Conservation (phyloP, 352 stramenopile species). For the Peronosclerospora sorghi region DNA sequence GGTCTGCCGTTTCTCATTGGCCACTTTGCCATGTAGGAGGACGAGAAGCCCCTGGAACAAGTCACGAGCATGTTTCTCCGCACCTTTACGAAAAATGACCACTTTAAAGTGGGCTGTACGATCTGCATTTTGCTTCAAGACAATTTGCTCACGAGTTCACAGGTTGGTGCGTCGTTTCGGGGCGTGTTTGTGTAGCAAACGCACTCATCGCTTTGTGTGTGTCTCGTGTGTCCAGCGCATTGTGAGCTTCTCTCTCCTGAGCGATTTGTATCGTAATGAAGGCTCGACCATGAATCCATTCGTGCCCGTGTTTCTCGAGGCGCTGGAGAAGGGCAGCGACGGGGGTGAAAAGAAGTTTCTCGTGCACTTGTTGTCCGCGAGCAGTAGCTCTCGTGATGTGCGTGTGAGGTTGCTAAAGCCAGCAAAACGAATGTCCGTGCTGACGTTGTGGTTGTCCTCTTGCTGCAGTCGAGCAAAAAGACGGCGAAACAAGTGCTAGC, state of each 20-base stretch:
- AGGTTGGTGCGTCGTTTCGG: slow-evolving; percentile 27
- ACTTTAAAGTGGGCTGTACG: slow-evolving; percentile 86
- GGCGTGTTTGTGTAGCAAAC: not conserved
- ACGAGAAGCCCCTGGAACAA: slow-evolving; percentile 75
- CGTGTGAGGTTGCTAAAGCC: slow-evolving; percentile 1
- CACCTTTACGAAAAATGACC: slow-evolving; percentile 82
- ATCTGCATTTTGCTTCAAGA: slow-evolving; percentile 85
- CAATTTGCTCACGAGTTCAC: slow-evolving; percentile 84
- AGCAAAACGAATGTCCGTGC: slow-evolving; percentile 2
- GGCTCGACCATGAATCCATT: slow-evolving; percentile 72
- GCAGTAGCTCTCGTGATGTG: slow-evolving; percentile 39
- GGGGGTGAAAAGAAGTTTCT: slow-evolving; percentile 74
- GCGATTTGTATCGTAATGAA: slow-evolving; percentile 78
- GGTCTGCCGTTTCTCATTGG: not conserved
- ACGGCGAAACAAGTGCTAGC: slow-evolving; percentile 58
- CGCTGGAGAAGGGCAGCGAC: slow-evolving; percentile 63
- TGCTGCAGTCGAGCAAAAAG: slow-evolving; percentile 46
- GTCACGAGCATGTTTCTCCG: slow-evolving; percentile 55
- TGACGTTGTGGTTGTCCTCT: slow-evolving; percentile 2
- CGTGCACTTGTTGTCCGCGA: slow-evolving; percentile 45
- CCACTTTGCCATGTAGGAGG: slow-evolving; percentile 35
- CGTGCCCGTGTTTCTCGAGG: slow-evolving; percentile 77
- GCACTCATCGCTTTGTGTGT: not conserved
- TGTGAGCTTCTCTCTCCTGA: slow-evolving; percentile 79
- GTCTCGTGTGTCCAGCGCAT: slow-evolving; percentile 37